phyloP scores from a whole-genome alignment of 768 basidiomycete species.

The Butyriboletus loyo region DNA sequence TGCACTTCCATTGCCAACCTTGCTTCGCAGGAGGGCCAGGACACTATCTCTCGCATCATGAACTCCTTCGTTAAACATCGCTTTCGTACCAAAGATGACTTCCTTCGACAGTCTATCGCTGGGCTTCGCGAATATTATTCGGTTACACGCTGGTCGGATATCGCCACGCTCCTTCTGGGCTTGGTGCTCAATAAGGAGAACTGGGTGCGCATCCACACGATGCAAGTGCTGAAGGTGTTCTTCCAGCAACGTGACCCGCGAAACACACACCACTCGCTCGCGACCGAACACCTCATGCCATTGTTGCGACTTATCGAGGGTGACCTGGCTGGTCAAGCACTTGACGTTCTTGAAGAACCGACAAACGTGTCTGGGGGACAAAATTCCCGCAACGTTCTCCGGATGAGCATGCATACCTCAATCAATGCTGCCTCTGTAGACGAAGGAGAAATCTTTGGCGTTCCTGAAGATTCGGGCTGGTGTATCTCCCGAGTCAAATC shows the following conservation, averaged over 20 bases:
- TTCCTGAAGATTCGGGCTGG: conserved; percentile 85
- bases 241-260: conserved; percentile 83
- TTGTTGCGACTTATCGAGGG: conserved; percentile 85
- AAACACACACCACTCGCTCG: conserved; percentile 67
- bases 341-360: conserved; percentile 93
- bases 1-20: conserved; percentile 70
- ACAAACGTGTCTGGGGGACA: conserved; percentile 74
- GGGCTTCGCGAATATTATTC: conserved; percentile 86
- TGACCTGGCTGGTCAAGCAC: conserved; percentile 76
- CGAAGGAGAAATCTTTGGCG: conserved; percentile 73
- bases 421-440: conserved; percentile 45
- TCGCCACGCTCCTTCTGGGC: conserved; percentile 82
- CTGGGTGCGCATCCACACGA: conserved; percentile 78
- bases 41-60: conserved; percentile 87
- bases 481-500: conserved; percentile 68
- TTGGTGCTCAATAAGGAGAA: conserved; percentile 78
- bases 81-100: conserved; percentile 92
- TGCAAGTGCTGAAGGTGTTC: conserved; percentile 86
- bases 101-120: conserved; percentile 82
- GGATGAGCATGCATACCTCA: conserved; percentile 82
- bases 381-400: conserved; percentile 80
- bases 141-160: conserved; percentile 69
- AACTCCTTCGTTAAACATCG: conserved; percentile 81
- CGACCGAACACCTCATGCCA: conserved; percentile 89
- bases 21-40: conserved; percentile 67